phyloP scores from a whole-genome alignment of 164 flowering plant genomes.

The Berberis thunbergii region DNA sequence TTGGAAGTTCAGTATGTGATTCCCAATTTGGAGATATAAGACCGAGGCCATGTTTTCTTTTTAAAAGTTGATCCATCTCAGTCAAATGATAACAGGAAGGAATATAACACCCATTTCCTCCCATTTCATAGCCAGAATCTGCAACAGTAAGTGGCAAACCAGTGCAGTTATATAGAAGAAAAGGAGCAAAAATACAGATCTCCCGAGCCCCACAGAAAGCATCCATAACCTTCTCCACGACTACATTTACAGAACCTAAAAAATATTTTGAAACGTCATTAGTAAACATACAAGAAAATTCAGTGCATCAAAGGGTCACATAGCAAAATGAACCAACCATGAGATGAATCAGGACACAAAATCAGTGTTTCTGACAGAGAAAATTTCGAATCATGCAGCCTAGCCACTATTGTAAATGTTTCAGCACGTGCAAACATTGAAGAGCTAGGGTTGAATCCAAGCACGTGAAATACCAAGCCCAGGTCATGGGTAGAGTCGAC shows the following conservation, averaged over 20 bases:
- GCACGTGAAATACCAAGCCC: slow-evolving; percentile 38
- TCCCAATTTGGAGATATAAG: slow-evolving; percentile 28
- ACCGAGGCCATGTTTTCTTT: slow-evolving; percentile 50
- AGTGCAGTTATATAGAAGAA: slow-evolving; percentile 71
- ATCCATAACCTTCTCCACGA: slow-evolving; percentile 75
- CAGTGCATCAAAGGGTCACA: not conserved
- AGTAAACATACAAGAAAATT: slow-evolving; percentile 1
- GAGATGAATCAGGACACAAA: slow-evolving; percentile 35
- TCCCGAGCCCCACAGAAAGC: slow-evolving; percentile 84
- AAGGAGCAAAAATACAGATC: slow-evolving; percentile 65
- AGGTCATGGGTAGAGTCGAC: slow-evolving; percentile 85
- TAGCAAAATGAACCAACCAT: slow-evolving; percentile 30
- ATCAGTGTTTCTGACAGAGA: slow-evolving; percentile 49
- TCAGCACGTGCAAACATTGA: slow-evolving; percentile 73
- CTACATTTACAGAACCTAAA: slow-evolving; percentile 53
- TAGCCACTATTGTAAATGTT: slow-evolving; percentile 56
- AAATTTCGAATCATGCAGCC: slow-evolving; percentile 56
- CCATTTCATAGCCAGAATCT: slow-evolving; percentile 32
- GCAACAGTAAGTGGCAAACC: slow-evolving; percentile 56
- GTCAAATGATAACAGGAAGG: slow-evolving; percentile 61
- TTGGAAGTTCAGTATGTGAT: slow-evolving; percentile 10
- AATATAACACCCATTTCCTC: slow-evolving; percentile 29
- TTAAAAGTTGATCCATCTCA: slow-evolving; percentile 26
- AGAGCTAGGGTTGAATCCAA: slow-evolving; percentile 43
- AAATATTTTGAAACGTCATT: slow-evolving; percentile 8